Evolutionary conservation across 345 rosid genomes (phyloP).

Genomic region (Rhodamnia rubescens): DNA sequence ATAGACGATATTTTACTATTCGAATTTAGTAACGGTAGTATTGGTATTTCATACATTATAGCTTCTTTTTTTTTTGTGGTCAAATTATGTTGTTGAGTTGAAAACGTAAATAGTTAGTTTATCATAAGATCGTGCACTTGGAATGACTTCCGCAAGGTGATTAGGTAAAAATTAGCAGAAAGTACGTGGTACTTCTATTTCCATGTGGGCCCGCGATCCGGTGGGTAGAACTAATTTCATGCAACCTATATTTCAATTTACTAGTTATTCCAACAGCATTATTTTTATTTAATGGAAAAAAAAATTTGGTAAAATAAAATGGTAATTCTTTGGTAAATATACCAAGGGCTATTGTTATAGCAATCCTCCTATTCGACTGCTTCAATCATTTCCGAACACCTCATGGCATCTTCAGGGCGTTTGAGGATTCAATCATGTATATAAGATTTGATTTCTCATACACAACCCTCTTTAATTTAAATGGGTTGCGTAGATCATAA

Average conservation of each 20-base stretch:
- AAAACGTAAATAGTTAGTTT: neutral
- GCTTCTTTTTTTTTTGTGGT: neutral
- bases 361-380: no score
- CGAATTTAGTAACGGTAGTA: neutral
- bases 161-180: neutral
- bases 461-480: no score
- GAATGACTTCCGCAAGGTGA: neutral
- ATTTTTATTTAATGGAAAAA: neutral
- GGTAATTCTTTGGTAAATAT: no score
- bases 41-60: neutral
- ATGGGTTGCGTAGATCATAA: no score
- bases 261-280: neutral
- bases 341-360: no score
- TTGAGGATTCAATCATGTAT: no score
- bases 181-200: neutral
- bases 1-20: no score
- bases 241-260: neutral
- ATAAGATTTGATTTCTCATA: no score
- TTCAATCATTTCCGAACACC: no score
- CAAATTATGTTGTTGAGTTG: neutral
- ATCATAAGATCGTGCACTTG: neutral
- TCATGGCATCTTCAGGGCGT: no score
- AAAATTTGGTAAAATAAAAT: neutral
- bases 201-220: rapidly evolving
- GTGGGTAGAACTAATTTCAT: neutral